Evolutionary conservation across 2,329 filamentous ascomycete species (phyloP).

Genomic region (Colletotrichum sp.): DNA sequence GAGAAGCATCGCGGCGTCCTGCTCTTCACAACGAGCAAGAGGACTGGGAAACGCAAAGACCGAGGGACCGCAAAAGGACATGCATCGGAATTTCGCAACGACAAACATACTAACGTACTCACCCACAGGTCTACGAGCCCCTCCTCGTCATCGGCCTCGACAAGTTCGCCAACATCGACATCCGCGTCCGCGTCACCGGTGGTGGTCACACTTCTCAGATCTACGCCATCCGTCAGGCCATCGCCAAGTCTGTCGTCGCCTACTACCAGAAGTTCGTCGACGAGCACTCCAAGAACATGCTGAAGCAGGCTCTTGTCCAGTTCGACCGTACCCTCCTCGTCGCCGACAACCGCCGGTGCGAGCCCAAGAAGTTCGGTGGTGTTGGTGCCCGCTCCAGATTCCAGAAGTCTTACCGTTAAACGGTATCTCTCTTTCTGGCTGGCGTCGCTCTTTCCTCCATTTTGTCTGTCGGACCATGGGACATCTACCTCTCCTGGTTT

Average conservation of each 20-base stretch:
- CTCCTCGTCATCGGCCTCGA: conserved; percentile 96
- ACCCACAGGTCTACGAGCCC: conserved; percentile 88
- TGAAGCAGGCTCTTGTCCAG: conserved; percentile 95
- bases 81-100: neutral
- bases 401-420: conserved; percentile 99
- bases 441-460: conserved; percentile 1
- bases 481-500: neutral
- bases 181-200: conserved; percentile 93
- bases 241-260: conserved; percentile 91
- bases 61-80: neutral
- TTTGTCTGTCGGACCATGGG: neutral
- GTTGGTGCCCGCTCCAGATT: conserved; percentile 93
- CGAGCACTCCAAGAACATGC: conserved; percentile 99
- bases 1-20: neutral
- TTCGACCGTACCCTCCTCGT: conserved; percentile 98
- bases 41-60: neutral
- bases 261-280: conserved; percentile 99
- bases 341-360: conserved; percentile 97
- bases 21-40: neutral
- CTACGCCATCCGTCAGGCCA: conserved; percentile 98
- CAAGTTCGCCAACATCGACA: conserved; percentile 96
- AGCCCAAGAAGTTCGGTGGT: conserved; percentile 98
- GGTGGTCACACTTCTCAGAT: conserved; percentile 98
- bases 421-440: conserved; percentile 16
- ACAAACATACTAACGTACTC: neutral